Evolutionary conservation across 257 asterid species (phyloP).

Genomic region (Gardenia jasminoides): DNA sequence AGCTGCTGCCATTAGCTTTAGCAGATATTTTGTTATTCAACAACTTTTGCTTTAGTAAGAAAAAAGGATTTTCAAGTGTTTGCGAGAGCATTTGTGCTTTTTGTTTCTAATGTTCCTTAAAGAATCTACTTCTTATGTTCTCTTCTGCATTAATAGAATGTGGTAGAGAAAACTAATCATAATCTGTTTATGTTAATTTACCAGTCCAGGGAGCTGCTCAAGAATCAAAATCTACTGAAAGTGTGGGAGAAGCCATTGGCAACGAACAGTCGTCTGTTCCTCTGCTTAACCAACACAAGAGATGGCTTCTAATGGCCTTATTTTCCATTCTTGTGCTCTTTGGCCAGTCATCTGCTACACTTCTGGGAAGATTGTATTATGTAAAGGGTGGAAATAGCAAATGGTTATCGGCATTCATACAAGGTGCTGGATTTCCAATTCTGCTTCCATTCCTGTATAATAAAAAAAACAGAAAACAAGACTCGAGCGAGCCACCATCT

Average conservation of each 20-base stretch:
- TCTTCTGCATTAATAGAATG: background rate
- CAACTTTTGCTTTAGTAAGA: too few relatives aligned
- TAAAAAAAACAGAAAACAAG: conserved; percentile 3
- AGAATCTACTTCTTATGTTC: background rate
- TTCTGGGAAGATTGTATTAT: conserved; percentile 41
- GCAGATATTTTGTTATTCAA: background rate
- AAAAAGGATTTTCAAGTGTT: too few relatives aligned
- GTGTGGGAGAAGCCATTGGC: background rate
- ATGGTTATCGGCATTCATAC: conserved; percentile 40
- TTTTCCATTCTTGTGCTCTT: conserved; percentile 31
- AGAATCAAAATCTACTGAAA: conserved; percentile 8
- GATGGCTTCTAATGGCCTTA: conserved; percentile 35
- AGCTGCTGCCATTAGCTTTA: background rate
- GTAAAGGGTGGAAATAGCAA: conserved; percentile 51
- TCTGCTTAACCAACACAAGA: conserved; percentile 10
- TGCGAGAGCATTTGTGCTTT: too few relatives aligned
- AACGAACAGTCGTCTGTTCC: background rate
- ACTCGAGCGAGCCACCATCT: conserved; percentile 2
- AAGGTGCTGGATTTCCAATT: conserved; percentile 42
- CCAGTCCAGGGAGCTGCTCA: conserved; percentile 25
- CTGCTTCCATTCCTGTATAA: conserved; percentile 35
- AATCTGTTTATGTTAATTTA: background rate
- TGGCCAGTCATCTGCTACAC: conserved; percentile 40
- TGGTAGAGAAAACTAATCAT: background rate
- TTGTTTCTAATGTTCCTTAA: background rate